These are phyloP conservation scores for Colletotrichum navitas DNA, from an alignment of 2,329 filamentous ascomycete species.

Conservation along the genomic window DNA sequence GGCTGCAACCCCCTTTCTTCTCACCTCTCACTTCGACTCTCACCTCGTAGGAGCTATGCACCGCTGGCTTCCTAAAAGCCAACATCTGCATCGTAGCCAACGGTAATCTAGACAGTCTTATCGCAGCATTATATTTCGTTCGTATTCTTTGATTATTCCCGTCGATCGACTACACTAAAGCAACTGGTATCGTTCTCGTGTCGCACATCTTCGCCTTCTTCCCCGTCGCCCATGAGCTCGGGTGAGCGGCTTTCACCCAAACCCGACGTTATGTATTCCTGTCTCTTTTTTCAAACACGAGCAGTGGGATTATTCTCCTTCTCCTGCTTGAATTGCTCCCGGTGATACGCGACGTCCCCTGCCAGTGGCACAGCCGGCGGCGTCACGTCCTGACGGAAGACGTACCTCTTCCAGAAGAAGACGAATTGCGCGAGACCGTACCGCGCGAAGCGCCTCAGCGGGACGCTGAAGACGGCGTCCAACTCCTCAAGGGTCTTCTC, in stretches of 20 bases:
- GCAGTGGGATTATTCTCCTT: not conserved
- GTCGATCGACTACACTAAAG: not conserved
- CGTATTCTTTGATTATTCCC: not conserved
- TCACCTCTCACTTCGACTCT: too few relatives aligned
- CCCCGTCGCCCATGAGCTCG: not conserved
- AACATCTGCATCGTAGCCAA: too few relatives aligned
- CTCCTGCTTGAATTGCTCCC: not conserved
- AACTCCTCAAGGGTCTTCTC: conserved; percentile 60
- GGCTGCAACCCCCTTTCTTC: too few relatives aligned
- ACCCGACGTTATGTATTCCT: too few relatives aligned
- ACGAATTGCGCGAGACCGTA: conserved; percentile 46
- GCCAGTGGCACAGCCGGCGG: conserved; percentile 38
- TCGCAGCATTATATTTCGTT: not conserved
- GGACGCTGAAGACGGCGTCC: conserved; percentile 45
- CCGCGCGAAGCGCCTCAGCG: conserved; percentile 12
- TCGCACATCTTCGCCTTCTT: not conserved
- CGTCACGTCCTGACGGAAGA: conserved; percentile 40
- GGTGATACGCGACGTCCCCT: conserved; percentile 3
- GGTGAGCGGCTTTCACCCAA: not conserved
- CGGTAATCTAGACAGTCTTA: too few relatives aligned
- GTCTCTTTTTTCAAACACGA: conserved; percentile 1
- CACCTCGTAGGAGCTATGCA: too few relatives aligned
- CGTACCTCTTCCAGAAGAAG: conserved; percentile 45
- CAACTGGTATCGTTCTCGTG: not conserved
- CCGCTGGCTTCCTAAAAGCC: too few relatives aligned